These are phyloP conservation scores for Leccinum olivaceopallidum DNA, from an alignment of 768 basidiomycete genomes.

Conservation along the genomic window DNA sequence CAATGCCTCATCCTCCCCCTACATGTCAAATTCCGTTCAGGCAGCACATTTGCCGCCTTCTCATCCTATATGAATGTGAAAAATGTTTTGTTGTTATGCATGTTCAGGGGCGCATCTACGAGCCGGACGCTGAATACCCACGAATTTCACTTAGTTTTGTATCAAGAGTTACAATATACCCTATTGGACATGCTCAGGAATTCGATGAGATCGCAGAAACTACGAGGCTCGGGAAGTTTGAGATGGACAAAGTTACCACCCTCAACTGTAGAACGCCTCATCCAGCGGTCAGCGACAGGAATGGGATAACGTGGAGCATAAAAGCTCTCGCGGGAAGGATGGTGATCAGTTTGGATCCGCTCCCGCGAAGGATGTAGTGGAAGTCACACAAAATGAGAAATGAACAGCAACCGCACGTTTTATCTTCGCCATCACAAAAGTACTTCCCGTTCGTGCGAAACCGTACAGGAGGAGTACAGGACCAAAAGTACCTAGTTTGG, in stretches of 20 bases:
- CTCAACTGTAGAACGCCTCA: no score
- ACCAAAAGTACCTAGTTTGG: background rate
- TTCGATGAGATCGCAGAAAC: no score
- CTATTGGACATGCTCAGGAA: no score
- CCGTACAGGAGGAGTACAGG: background rate
- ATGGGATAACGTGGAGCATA: no score
- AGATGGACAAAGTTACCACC: background rate
- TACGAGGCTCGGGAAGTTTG: no score
- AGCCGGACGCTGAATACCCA: no score
- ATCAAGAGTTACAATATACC: background rate
- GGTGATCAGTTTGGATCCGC: no score
- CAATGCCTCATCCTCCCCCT: background rate
- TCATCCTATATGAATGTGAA: background rate
- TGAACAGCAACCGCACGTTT: background rate
- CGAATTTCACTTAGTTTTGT: no score
- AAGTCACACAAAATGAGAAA: no score
- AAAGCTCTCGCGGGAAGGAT: no score
- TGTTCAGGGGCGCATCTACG: background rate
- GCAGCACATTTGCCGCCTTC: background rate
- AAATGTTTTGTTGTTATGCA: background rate
- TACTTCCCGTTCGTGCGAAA: background rate
- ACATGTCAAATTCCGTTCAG: background rate
- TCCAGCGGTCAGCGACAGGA: background rate
- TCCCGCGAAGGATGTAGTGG: no score
- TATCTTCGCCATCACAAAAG: background rate